Percentiles rank a stretch among this genome's conserved stretches.
Conservation (phyloP, 257 asterid genomes). For the Capsicum chinense region DNA sequence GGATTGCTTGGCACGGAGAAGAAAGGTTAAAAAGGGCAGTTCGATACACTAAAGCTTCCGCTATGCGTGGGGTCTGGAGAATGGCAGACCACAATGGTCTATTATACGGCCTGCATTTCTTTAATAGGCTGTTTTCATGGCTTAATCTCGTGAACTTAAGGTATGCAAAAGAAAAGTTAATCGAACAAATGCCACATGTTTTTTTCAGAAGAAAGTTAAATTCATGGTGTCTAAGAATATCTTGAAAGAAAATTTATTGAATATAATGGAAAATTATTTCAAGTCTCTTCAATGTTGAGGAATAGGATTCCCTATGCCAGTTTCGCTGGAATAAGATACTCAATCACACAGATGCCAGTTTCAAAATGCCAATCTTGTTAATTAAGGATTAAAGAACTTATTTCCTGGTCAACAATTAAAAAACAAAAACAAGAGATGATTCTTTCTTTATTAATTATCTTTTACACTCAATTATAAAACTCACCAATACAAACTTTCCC, state of each 20-base stretch:
- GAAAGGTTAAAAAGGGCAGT: background rate
- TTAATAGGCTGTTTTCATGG: no score
- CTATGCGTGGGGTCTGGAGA: no score
- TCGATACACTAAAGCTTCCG: no score
- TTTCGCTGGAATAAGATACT: background rate
- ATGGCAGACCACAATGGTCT: no score
- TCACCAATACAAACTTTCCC: background rate
- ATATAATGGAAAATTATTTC: no score
- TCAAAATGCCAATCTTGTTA: slow-evolving; percentile 21
- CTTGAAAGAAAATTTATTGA: no score
- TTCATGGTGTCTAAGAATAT: background rate
- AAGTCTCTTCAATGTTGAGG: slow-evolving; percentile 8
- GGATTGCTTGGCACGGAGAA: background rate
- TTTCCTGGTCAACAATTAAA: background rate
- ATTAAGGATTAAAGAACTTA: background rate
- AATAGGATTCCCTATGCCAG: slow-evolving; percentile 11
- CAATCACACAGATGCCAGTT: background rate
- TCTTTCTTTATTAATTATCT: background rate
- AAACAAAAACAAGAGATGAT: background rate
- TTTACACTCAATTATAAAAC: background rate
- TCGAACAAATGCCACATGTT: background rate
- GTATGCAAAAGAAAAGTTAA: background rate
- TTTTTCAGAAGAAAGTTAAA: background rate
- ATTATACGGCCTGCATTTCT: no score
- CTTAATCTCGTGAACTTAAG: no score